phyloP scores from a whole-genome alignment of 2,329 filamentous ascomycete species.

The Grosmannia clavigera region DNA sequence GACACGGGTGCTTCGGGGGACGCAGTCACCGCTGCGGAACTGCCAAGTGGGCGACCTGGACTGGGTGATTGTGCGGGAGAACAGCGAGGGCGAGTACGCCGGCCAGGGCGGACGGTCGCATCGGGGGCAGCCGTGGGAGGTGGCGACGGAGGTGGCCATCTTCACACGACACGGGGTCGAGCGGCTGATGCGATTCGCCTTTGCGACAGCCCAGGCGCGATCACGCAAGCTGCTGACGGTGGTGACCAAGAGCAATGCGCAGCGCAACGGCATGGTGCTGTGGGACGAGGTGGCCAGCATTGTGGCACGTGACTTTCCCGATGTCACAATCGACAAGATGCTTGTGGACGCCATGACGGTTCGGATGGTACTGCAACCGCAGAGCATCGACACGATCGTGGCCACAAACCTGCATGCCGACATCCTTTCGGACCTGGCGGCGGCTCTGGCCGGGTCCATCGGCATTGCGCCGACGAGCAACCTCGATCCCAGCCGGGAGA shows the following conservation, averaged over 20 bases:
- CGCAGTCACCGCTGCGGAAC: slow-evolving; percentile 39
- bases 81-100: slow-evolving; percentile 53
- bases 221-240: slow-evolving; percentile 46
- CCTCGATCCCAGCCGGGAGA: slow-evolving; percentile 42
- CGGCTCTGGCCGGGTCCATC: slow-evolving; percentile 54
- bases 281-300: slow-evolving; percentile 49
- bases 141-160: slow-evolving; percentile 48
- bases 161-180: slow-evolving; percentile 50
- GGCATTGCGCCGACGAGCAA: slow-evolving; percentile 56
- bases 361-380: slow-evolving; percentile 46
- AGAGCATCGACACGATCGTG: slow-evolving; percentile 48
- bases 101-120: slow-evolving; percentile 51
- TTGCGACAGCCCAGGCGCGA: slow-evolving; percentile 39
- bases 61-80: slow-evolving; percentile 56
- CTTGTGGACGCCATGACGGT: slow-evolving; percentile 40
- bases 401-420: slow-evolving; percentile 50
- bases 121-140: slow-evolving; percentile 41
- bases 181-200: slow-evolving; percentile 50
- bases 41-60: slow-evolving; percentile 40
- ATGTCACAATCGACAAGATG: slow-evolving; percentile 51
- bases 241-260: slow-evolving; percentile 54
- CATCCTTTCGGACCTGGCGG: slow-evolving; percentile 55
- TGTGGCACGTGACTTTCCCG: slow-evolving; percentile 45
- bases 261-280: slow-evolving; percentile 54
- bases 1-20: slow-evolving; percentile 45